Evolutionary conservation across 306 rosid species (phyloP).

Genomic region (Gynostemma pentaphyllum): DNA sequence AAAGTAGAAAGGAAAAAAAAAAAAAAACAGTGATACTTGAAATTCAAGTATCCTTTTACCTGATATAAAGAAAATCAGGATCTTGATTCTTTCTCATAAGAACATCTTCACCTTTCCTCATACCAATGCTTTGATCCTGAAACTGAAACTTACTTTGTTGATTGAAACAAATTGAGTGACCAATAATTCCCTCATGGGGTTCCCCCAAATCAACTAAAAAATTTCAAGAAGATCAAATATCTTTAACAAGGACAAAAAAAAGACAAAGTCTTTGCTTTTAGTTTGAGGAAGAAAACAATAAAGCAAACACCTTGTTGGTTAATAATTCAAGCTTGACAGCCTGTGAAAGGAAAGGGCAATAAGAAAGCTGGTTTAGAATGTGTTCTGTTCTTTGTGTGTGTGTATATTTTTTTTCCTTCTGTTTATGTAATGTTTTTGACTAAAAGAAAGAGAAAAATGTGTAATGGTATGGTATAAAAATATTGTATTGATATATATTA

Average conservation of each 20-base stretch:
- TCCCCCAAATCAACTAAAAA: background rate
- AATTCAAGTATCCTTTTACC: background rate
- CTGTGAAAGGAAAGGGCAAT: conserved; percentile 56
- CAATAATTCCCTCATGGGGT: background rate
- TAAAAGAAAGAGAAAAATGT: conserved; percentile 8
- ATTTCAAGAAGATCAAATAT: background rate
- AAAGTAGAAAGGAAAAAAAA: background rate
- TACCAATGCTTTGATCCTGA: background rate
- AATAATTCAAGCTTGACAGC: conserved; percentile 80
- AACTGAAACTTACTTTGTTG: background rate
- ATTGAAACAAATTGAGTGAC: background rate
- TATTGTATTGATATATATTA: conserved; percentile 16
- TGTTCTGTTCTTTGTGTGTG: too few species aligned
- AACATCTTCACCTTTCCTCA: conserved; percentile 3
- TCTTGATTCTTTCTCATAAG: background rate
- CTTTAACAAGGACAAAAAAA: background rate
- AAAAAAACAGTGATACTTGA: background rate
- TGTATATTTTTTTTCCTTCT: conserved; percentile 17
- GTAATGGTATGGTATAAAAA: conserved; percentile 16
- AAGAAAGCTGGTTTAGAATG: conserved; percentile 33
- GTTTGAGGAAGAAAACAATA: conserved; percentile 31
- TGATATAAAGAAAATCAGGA: background rate
- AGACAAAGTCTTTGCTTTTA: background rate
- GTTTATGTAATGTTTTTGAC: background rate
- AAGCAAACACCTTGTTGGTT: conserved; percentile 24